Base-by-base conservation (phyloP, 768 basidiomycete species). In the Tylopilus plumbeoviolaceoides region DNA sequence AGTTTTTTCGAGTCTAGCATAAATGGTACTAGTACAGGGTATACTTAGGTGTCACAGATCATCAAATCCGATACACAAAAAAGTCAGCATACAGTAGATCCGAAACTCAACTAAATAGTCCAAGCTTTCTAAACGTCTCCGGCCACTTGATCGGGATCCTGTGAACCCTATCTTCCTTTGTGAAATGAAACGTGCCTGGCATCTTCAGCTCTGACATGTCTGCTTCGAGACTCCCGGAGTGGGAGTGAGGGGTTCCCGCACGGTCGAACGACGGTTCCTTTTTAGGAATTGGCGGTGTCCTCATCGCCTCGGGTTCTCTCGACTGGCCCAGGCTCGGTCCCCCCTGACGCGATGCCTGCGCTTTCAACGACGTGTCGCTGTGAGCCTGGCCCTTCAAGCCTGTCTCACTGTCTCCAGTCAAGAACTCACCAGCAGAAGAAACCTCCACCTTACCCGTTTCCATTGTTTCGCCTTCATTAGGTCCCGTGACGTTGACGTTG, bases 111-210 rank as follows among this genome's bases (percentile, higher is more conserved):
- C 42, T 27, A 44, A 58, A 70, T 44, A 68, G 45, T 9, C 68
- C 63, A 53, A 69, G 10, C 50, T 58, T 71, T 41, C 21, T 59
- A 25, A 63, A 52, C 0, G 57, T 41, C 18, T 59, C 59, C 3
- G 51, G 43, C 68, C 63, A 70, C 23, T 28, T 57, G 35, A 27
- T 56, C 28, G 56, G 55, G 30, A 31, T 7, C 36, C 50, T 33
- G 9, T 15, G 52, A 15, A 2, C 18, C 18, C 27, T 25, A 23
- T 52, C 52, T 50, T 39, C 41, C 33, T 44, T 42, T 25, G 63
- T 52, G 7, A 66, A 38, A 52, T 75, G 70, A 55, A 82, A 81
- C 28, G 78, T 77, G 10, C 83, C 82, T 2, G 82, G 83, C 67
- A 84, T 82, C 49, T 47, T 61, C 50, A 72, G 56, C 33, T 73